Evolutionary conservation across 306 rosid genomes (phyloP), one percentile per base, ranked within the genome.

Genomic region (Pterocarpus macrocarpus): DNA sequence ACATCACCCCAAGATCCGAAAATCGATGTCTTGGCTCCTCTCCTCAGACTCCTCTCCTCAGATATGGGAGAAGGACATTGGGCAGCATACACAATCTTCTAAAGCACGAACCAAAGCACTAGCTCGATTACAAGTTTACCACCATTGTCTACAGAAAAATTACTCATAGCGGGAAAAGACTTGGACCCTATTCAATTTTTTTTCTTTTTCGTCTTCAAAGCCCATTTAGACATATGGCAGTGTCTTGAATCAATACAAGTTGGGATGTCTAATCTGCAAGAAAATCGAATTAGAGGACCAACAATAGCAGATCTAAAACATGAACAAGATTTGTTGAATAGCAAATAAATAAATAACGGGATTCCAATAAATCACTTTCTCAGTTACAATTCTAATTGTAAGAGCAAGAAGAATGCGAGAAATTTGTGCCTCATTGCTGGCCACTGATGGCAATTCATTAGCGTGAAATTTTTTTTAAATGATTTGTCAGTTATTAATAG

Each of bases 1-100:
- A 6, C 64, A 9, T 63, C 44, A 33, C 67, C 68, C 33, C 44
- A 34, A 35, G 64, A 36, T 16, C 39, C 15, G 6, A 76, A 75
- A 47, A 64, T 34, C 10, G 62, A 76, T 76, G 80, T 30, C 4
- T 22, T 33, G 71, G 49, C 13, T 64, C 70, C 47, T 66, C 58
- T 22, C 22, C 65, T 62, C 17, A 2, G 11, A 50, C 13, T 64
- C 70, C 47, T 66, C 58, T 22, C 22, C 65, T 62, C 17, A 2
- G 11, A 50, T 63, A 34, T 38, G 41, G 28, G 64, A 47, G 35
- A 76, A 64, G 50, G 66, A 39, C 43, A 53, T 66, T 36, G 30
- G 52, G 53, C 35, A 77, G 33, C 79, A 61, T 28, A 30, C 32
- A 61, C 59, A 61, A 61, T 61, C 44, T 52, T 71, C 47, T 13